Evolutionary conservation across 2,329 filamentous ascomycete genomes (phyloP), one percentile per base, ranked within the genome.

Genomic region (Cordyceps cateniannulata): DNA sequence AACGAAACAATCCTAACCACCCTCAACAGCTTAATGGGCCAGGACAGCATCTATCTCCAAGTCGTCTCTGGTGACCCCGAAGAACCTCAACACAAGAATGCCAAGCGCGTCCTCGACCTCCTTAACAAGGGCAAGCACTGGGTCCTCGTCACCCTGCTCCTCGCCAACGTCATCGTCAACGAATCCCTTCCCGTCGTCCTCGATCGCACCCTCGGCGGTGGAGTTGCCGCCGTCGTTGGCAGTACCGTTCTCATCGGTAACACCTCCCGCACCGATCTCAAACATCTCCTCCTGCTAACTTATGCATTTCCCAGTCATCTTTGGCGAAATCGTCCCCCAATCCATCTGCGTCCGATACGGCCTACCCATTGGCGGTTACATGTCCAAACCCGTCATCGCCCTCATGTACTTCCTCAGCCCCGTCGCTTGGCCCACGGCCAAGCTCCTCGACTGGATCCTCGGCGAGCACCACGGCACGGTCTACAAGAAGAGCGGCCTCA

Each of bases 131-230:
- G 95, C 68, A 99, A 99, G 74, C 95, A 99, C 75, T 99, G 95
- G 95, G 93, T 99, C 22, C 80, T 99, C 61, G 95, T 99, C 59
- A 98, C 95, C 3, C 78, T 99, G 27, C 83, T 99, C 8, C 80
- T 99, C 60, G 92, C 92, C 73, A 99, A 99, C 73, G 95, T 99
- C 70, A 96, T 99, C 69, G 96, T 96, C 66, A 98, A 99, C 74
- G 95, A 98, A 76, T 96, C 93, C 2, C 80, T 97, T 16, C 95
- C 95, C 29, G 96, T 99, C 64, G 91, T 99, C 12, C 83, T 99
- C 56, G 95, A 99, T 75, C 83, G 95, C 61, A 96, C 92, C 61
- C 84, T 99, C 20, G 95, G 95, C 32, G 95, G 95, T 66, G 95
- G 95, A 65, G 93, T 96, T 80, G 93, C 93, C 63, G 95, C 95